These are phyloP conservation scores for Exophiala dermatitidis DNA, from an alignment of 2,329 filamentous ascomycete species.

Conservation along the genomic window DNA sequence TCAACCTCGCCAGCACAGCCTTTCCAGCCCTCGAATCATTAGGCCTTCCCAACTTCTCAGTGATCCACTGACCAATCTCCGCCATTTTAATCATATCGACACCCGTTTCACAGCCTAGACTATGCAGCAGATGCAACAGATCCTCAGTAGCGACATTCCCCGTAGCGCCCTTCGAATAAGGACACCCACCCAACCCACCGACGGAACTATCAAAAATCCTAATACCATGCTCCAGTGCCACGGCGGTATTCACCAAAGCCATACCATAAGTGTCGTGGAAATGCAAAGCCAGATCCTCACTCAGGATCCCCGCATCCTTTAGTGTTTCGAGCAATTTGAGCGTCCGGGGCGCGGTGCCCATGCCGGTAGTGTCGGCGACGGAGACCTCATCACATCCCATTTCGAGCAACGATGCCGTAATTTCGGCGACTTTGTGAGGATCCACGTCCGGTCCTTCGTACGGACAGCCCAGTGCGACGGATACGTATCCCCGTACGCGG, in stretches of 20 bases:
- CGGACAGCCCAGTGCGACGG: slow-evolving; percentile 57
- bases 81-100: slow-evolving; percentile 50
- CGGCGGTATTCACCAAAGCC: slow-evolving; percentile 56
- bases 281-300: slow-evolving; percentile 55
- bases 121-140: slow-evolving; percentile 53
- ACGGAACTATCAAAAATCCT: slow-evolving; percentile 59
- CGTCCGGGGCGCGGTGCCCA: slow-evolving; percentile 58
- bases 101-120: slow-evolving; percentile 54
- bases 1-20: slow-evolving; percentile 40
- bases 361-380: slow-evolving; percentile 60
- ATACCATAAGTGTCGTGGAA: slow-evolving; percentile 63
- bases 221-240: slow-evolving; percentile 56
- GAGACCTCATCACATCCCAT: slow-evolving; percentile 61
- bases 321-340: slow-evolving; percentile 52
- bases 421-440: slow-evolving; percentile 53
- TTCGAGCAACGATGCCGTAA: slow-evolving; percentile 54
- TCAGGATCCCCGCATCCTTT: slow-evolving; percentile 53
- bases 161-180: slow-evolving; percentile 58
- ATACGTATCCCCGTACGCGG: slow-evolving; percentile 58
- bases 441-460: slow-evolving; percentile 58
- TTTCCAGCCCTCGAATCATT: slow-evolving; percentile 51
- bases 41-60: slow-evolving; percentile 43
- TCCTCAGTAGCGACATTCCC: slow-evolving; percentile 61
- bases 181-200: slow-evolving; percentile 57
- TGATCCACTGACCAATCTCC: slow-evolving; percentile 52